A percentile compares a stretch with the other conserved stretches of the same genome.
Evolutionary conservation across 306 rosid genomes (phyloP).

Genomic region (Acacia acuminata): DNA sequence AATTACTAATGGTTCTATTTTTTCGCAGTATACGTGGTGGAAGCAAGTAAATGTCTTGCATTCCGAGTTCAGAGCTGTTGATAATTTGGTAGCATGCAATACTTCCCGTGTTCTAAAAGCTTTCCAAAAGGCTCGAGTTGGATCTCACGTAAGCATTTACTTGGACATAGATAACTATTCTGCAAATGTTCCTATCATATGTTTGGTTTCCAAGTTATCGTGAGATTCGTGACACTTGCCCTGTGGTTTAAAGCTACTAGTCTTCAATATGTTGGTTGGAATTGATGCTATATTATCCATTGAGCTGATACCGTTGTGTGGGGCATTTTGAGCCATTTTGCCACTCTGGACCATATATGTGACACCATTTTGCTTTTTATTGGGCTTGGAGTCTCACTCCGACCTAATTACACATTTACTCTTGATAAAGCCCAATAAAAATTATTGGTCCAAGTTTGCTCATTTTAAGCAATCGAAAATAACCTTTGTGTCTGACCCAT

Average conservation of each 20-base stretch:
- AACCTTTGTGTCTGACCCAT: no score
- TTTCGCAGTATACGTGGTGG: conserved; percentile 64
- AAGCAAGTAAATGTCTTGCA: conserved; percentile 77
- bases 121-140: conserved; percentile 81
- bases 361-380: no score
- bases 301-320: background rate
- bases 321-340: no score
- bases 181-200: conserved; percentile 2
- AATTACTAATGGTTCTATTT: conserved; percentile 27
- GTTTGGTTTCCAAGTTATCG: conserved; percentile 8
- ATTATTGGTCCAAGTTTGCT: no score
- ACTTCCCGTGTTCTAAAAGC: conserved; percentile 75
- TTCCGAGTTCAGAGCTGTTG: conserved; percentile 79
- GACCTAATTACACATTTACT: no score
- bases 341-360: no score
- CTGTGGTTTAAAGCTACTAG: background rate
- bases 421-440: no score
- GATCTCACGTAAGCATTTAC: conserved; percentile 69
- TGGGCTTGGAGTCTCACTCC: no score
- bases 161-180: conserved; percentile 6
- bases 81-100: conserved; percentile 82
- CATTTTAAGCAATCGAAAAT: no score
- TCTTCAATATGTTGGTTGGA: background rate
- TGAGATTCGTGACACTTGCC: background rate
- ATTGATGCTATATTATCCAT: conserved; percentile 4